Evolutionary conservation across 768 basidiomycete genomes (phyloP), one percentile per base, ranked within the genome.

Genomic region (Amanita rubescens): DNA sequence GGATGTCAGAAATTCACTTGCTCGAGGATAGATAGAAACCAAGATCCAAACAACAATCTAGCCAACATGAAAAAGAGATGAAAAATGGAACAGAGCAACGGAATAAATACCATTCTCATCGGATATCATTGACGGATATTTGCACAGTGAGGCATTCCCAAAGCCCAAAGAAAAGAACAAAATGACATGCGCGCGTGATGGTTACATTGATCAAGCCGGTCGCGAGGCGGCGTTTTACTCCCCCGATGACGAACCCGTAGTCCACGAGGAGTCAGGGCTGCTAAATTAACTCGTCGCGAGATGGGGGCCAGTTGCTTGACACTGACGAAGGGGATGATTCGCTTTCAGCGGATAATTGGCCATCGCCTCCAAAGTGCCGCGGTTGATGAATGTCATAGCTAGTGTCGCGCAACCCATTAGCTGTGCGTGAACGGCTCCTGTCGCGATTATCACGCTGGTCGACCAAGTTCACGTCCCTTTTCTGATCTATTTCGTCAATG

Each of bases 81-180:
- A 19, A 25, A 30, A 14, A 19, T 32, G 43, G 25, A 38, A 38
- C 2, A 33, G 35, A 51, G 27, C 32, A 52, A 24, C 5, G 27
- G 49, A 56, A 49, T 54, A 57, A 57, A 49, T 45, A 54, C 33
- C 43, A 32, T 37, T 34, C 34, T 24, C 9, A 24, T 53, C 25
- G 43, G 52, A 53, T 46, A 53, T 46, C 52, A 52, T 19, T 46
- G 41, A 32, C 41, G 49, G 38, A 53, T 53, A 53, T 44, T 41
- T 39, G 7, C 38, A 46, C 52, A 45, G 20, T 46, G 20, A 34
- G 52, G 51, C 27, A 46, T 39, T 2, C 43, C 43, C 22, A 37
- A 46, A 53, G 34, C 52, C 52, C 52, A 53, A 53, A 53, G 35
- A 46, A 20, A 33, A 25, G 20, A 52, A 19, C 7, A 22, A 43